phyloP scores from a whole-genome alignment of 2,329 filamentous ascomycete genomes.

The Polytolypa hystricis region DNA sequence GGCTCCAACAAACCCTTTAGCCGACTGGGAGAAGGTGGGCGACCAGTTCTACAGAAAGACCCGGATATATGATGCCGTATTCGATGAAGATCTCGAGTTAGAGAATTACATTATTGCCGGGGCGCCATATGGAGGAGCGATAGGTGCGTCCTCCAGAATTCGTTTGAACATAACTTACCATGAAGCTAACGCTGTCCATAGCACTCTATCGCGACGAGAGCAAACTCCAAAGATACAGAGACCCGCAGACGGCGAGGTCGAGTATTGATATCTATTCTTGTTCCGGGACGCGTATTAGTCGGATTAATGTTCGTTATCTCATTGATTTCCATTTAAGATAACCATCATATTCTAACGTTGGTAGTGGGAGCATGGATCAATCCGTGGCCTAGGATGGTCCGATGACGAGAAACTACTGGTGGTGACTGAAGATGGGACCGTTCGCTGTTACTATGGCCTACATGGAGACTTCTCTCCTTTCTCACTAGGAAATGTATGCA shows the following conservation, averaged over 20 bases:
- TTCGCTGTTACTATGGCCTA: slow-evolving; percentile 82
- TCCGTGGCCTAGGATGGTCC: slow-evolving; percentile 89
- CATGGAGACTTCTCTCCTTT: slow-evolving; percentile 93
- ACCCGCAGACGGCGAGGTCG: slow-evolving; percentile 60
- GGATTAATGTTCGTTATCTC: slow-evolving; percentile 48
- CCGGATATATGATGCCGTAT: slow-evolving; percentile 84
- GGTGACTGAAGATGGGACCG: slow-evolving; percentile 77
- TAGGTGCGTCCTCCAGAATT: no score
- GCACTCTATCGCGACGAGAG: slow-evolving; percentile 80
- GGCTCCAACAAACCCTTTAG: slow-evolving; percentile 54
- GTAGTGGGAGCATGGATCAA: slow-evolving; percentile 77
- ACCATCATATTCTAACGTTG: slow-evolving; percentile 9
- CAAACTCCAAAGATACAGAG: slow-evolving; percentile 70
- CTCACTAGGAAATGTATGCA: slow-evolving; percentile 62
- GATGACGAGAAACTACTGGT: slow-evolving; percentile 88
- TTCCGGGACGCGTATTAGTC: slow-evolving; percentile 75
- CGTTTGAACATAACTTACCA: slow-evolving; percentile 1
- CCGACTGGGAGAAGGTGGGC: slow-evolving; percentile 89
- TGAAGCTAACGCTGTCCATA: no score
- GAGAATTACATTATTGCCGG: slow-evolving; percentile 89
- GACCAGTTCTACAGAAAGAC: slow-evolving; percentile 93
- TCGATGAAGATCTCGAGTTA: slow-evolving; percentile 85
- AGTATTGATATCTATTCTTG: slow-evolving; percentile 92
- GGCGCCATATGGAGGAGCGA: slow-evolving; percentile 83
- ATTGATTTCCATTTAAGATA: not conserved